Evolutionary conservation across 176 grass and related monocot genomes (phyloP).

Genomic region (Triticum aestivum): DNA sequence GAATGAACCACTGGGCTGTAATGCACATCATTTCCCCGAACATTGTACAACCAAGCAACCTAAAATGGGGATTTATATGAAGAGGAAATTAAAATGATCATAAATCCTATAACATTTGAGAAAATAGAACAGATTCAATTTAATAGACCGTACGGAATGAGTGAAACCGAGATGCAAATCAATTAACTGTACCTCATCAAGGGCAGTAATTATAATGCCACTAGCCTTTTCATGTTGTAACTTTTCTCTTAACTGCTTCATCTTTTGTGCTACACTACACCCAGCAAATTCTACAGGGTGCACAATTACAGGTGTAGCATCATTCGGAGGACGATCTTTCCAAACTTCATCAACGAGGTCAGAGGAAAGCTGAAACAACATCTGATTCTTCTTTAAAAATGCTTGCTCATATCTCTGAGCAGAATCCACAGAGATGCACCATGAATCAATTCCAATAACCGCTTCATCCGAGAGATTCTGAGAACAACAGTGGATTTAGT

Average conservation of each 20-base stretch:
- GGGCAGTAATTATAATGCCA: slow-evolving; percentile 73
- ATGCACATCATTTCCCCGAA: slow-evolving; percentile 89
- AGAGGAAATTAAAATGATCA: slow-evolving; percentile 18
- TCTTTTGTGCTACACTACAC: slow-evolving; percentile 57
- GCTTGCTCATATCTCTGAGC: slow-evolving; percentile 72
- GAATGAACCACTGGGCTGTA: slow-evolving; percentile 94
- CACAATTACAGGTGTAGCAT: slow-evolving; percentile 55
- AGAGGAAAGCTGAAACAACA: slow-evolving; percentile 72
- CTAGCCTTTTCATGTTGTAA: slow-evolving; percentile 50
- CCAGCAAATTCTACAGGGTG: slow-evolving; percentile 85
- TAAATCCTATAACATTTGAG: background rate
- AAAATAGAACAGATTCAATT: slow-evolving; percentile 22
- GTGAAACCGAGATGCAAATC: slow-evolving; percentile 10
- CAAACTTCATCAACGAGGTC: slow-evolving; percentile 90
- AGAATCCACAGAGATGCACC: slow-evolving; percentile 81
- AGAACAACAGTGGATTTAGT: slow-evolving; percentile 20
- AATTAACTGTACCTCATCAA: slow-evolving; percentile 73
- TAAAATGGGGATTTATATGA: slow-evolving; percentile 33
- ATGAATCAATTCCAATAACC: slow-evolving; percentile 82
- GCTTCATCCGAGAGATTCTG: slow-evolving; percentile 75
- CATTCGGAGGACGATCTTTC: slow-evolving; percentile 63
- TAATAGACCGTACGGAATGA: slow-evolving; percentile 14
- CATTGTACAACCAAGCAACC: slow-evolving; percentile 96
- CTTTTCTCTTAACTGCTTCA: slow-evolving; percentile 76
- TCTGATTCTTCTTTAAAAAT: slow-evolving; percentile 71